These are phyloP conservation scores for Carex scoparia DNA, from an alignment of 176 grass and related monocot species.

Conservation along the genomic window DNA sequence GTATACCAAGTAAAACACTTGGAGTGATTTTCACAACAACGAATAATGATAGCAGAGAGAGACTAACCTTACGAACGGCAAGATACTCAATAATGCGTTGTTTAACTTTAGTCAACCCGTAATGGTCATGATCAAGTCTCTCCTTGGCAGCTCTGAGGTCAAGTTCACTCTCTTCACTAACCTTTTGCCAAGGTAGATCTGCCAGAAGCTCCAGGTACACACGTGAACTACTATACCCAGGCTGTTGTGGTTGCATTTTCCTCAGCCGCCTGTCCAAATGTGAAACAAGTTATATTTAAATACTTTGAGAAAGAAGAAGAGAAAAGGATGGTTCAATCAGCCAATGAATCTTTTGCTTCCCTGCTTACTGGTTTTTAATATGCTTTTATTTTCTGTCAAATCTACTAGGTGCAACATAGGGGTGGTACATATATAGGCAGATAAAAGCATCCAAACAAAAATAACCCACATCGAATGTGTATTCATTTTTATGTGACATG, in stretches of 20 bases:
- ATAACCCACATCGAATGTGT: background rate
- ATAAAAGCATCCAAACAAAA: background rate
- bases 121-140: constrained; percentile 88
- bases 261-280: constrained; percentile 49
- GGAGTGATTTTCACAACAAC: background rate
- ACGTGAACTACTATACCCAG: constrained; percentile 95
- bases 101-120: constrained; percentile 86
- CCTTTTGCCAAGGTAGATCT: constrained; percentile 94
- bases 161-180: constrained; percentile 90
- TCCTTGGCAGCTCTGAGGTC: constrained; percentile 89
- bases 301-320: background rate
- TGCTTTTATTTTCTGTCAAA: background rate
- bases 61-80: constrained; percentile 89
- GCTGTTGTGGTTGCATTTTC: constrained; percentile 99
- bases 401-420: background rate
- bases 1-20: background rate
- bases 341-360: background rate
- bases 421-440: background rate
- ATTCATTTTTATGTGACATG: background rate
- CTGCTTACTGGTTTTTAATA: background rate
- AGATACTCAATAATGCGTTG: constrained; percentile 96
- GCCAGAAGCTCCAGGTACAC: constrained; percentile 89
- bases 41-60: background rate
- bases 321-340: background rate
- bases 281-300: background rate